Evolutionary conservation across 768 basidiomycete genomes (phyloP), one percentile per base, ranked within the genome.

Genomic region (Boletus insuetus): DNA sequence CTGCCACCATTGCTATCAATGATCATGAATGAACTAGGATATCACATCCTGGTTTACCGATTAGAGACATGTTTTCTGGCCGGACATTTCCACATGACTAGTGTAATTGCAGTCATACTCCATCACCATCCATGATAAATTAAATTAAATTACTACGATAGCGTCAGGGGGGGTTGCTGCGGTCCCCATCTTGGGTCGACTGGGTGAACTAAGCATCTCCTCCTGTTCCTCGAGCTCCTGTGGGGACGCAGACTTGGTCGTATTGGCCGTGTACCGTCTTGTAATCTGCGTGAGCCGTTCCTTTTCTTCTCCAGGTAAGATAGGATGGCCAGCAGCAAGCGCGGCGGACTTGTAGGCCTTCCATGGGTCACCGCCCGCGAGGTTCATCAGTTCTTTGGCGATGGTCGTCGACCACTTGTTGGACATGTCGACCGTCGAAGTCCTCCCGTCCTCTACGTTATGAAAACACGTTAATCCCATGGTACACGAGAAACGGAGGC

Each of bases 351-450:
- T 83, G 76, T 82, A 81, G 52, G 75, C 68, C 51, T 74, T 71
- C 87, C 87, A 90, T 2, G 77, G 68, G 11, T 79, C 72, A 9
- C 81, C 83, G 0, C 86, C 87, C 5, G 82, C 83, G 3, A 77
- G 54, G 44, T 87, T 82, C 86, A 91, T 87, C 20, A 91, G 75
- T 58, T 91, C 86, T 58, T 80, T 76, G 29, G 85, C 71, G 26
- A 91, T 91, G 12, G 78, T 69, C 0, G 83, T 80, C 13, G 88
- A 89, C 81, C 80, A 83, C 68, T 89, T 90, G 26, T 79, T 73
- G n/a, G 82, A 72, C 69, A 91, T 75, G 64, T 82, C 73, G 32
- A 91, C 60, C 7, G 66, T 79, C 47, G 75, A 60, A 19, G 69
- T 60, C 16, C 39, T 65, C 38, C 37, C 37, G n/a, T 39, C n/a